Base-by-base conservation (phyloP, 306 rosid species). In the Sindora glabra region DNA sequence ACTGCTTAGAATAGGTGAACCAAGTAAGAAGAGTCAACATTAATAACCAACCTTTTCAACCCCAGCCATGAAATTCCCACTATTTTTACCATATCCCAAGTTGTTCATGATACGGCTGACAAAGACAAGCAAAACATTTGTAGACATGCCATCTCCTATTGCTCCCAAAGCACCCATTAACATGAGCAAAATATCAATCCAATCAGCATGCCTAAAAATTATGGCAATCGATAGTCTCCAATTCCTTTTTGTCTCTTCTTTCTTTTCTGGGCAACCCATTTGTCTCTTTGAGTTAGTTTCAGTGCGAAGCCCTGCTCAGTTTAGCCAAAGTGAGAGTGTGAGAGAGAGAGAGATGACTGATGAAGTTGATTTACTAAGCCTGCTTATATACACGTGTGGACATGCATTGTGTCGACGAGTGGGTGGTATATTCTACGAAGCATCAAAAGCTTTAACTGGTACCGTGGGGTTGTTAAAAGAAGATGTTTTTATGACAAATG, bases 31-130 rank as follows among this genome's bases (percentile, higher is more conserved):
- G 26, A n/a, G n/a, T n/a, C n/a, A n/a, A n/a, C n/a, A n/a, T n/a
- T n/a, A n/a, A n/a, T n/a, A n/a, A n/a, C n/a, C n/a, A n/a, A 88
- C 98, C 94, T 80, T 86, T 75, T 85, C 82, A 69, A 88, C 95
- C 59, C 78, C 82, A 36, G 73, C 45, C 96, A 92, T 86, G 85
- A 76, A 88, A 49, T 79, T 74, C 2, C 42, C 66, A 9, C 53
- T 70, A 67, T 48, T 66, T 42, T 19, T 63, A 12, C 82, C 86
- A 39, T 49, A 67, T 16, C 98, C 98, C 79, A 92, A 74, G 69
- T 87, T 88, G 55, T 92, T 92, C 98, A 92, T 86, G 49, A 92
- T 73, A 22, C 90, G 83, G 79, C 96, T 88, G 6, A 85, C 96
- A 44, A 81, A 92, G 12, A 92, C 68, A 17, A 92, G 60, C 77